Conservation (phyloP, 148 eudicot genomes). For the Drosera capensis region DNA sequence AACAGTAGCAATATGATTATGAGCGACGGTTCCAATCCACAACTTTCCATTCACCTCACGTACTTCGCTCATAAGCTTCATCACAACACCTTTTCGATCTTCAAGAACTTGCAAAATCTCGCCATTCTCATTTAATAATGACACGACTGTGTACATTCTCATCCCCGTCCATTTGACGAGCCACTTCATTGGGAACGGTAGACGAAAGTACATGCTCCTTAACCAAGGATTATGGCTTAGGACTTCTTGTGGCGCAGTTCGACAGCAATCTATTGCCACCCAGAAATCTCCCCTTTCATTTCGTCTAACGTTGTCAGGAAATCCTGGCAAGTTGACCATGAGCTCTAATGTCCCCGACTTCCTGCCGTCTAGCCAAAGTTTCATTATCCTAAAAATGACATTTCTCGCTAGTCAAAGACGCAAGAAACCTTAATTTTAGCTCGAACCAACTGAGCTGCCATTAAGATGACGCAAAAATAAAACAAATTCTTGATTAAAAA, state of each 20-base stretch:
- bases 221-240: conserved; percentile 63
- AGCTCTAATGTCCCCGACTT: conserved; percentile 35
- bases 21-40: conserved; percentile 98
- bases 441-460: background rate
- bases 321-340: conserved; percentile 69
- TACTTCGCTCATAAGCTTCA: conserved; percentile 89
- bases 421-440: too few species aligned
- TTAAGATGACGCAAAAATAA: too few species aligned
- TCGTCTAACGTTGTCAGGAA: conserved; percentile 75
- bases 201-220: conserved; percentile 57
- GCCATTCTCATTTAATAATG: conserved; percentile 51
- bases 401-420: too few species aligned
- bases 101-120: conserved; percentile 64
- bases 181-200: conserved; percentile 48
- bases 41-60: conserved; percentile 63
- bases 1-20: conserved; percentile 83
- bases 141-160: conserved; percentile 67
- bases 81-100: conserved; percentile 61
- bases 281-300: conserved; percentile 76
- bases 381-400: conserved; percentile 20
- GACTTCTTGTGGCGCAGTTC: conserved; percentile 58
- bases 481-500: background rate
- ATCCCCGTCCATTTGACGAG: conserved; percentile 55
- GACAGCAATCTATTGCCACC: conserved; percentile 92
- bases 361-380: conserved; percentile 59